A percentile compares a stretch with the other conserved stretches of the same genome.
Evolutionary conservation across 352 stramenopile species (phyloP).

Genomic region (Globisporangium paddicum): DNA sequence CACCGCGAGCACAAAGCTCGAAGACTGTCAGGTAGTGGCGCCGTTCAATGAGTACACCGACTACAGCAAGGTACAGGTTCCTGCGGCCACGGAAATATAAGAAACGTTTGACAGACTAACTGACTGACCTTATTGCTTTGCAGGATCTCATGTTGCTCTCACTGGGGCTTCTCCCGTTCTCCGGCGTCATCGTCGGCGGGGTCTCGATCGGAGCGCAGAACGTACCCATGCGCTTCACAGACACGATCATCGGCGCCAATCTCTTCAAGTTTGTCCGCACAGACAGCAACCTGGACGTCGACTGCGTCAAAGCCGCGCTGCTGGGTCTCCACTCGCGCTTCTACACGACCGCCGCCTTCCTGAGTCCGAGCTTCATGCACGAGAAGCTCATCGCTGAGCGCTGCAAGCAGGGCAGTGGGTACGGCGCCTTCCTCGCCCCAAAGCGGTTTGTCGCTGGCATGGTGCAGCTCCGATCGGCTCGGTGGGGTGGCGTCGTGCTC

Average conservation of each 20-base stretch:
- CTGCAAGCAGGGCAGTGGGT: neutral
- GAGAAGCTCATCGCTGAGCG: neutral
- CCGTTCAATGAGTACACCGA: neutral
- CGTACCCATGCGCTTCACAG: conserved; percentile 7
- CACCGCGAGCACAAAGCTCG: neutral
- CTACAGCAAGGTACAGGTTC: neutral
- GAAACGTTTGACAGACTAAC: neutral
- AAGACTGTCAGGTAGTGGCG: neutral
- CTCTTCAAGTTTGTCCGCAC: neutral
- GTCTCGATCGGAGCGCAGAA: neutral
- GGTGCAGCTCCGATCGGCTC: conserved; percentile 2
- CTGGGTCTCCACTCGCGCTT: conserved; percentile 2
- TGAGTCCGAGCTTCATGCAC: conserved; percentile 7
- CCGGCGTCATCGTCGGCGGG: neutral
- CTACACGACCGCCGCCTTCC: neutral
- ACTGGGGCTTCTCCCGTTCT: neutral
- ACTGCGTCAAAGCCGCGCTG: conserved; percentile 8
- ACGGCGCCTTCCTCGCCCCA: conserved; percentile 7
- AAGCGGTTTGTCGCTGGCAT: conserved; percentile 2
- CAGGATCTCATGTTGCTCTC: neutral
- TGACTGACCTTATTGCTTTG: neutral
- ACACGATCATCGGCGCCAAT: neutral
- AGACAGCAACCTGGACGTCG: conserved; percentile 2
- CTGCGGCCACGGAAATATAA: neutral
- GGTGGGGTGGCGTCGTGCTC: conserved; percentile 5